A percentile compares a stretch with the other conserved stretches of the same genome.
Conservation (phyloP, 345 rosid species). For the Brassica rapa region DNA sequence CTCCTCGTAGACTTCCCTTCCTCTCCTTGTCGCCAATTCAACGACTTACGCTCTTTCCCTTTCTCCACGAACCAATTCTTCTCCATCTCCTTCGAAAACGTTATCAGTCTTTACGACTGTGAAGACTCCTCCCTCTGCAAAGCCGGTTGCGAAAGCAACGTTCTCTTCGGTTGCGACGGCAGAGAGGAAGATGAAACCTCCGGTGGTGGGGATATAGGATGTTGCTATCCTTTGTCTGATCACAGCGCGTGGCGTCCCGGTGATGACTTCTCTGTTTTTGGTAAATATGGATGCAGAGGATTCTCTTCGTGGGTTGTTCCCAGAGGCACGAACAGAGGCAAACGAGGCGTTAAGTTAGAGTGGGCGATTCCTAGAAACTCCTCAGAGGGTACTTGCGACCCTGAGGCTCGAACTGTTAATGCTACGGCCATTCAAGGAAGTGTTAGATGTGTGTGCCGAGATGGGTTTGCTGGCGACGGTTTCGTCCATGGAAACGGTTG, state of each 20-base stretch:
- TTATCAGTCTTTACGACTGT: constrained; percentile 75
- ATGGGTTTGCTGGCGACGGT: constrained; percentile 77
- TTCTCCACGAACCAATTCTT: constrained; percentile 51
- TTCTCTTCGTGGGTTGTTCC: constrained; percentile 76
- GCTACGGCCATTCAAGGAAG: constrained; percentile 64
- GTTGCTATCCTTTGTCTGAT: constrained; percentile 87
- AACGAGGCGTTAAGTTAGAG: constrained; percentile 78
- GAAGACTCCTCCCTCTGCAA: constrained; percentile 86
- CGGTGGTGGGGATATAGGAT: constrained; percentile 56
- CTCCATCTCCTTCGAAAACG: constrained; percentile 65
- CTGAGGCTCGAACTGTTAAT: constrained; percentile 53
- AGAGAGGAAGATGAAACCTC: constrained; percentile 31
- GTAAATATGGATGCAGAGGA: constrained; percentile 79
- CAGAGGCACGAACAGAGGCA: constrained; percentile 54
- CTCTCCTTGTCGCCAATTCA: constrained; percentile 65
- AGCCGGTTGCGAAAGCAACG: constrained; percentile 62
- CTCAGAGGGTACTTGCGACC: constrained; percentile 48
- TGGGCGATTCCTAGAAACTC: constrained; percentile 72
- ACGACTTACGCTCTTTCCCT: constrained; percentile 60
- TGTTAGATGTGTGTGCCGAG: constrained; percentile 65
- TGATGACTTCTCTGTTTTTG: constrained; percentile 62
- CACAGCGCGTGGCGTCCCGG: constrained; percentile 63
- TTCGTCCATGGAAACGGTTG: constrained; percentile 67
- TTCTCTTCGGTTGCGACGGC: constrained; percentile 66
- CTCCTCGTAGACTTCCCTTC: constrained; percentile 72